phyloP scores from a whole-genome alignment of 441 rosid genomes.

The Corymbia citriodora region DNA sequence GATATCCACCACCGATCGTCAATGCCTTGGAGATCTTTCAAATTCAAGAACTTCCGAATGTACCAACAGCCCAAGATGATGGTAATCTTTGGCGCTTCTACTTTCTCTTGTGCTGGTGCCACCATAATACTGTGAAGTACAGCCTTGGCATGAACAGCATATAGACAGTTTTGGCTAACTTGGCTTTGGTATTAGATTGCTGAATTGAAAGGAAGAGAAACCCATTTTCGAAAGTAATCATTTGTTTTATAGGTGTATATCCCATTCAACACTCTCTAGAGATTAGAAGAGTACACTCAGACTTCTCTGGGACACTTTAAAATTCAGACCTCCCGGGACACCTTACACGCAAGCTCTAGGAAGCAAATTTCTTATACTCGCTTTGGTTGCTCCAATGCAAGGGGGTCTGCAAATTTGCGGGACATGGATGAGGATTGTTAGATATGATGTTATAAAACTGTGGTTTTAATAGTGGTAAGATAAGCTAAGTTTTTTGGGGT shows the following conservation, averaged over 20 bases:
- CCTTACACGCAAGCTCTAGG: not conserved
- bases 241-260: too few relatives aligned
- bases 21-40: constrained; percentile 28
- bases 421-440: not conserved
- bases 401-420: not conserved
- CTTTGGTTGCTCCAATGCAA: not conserved
- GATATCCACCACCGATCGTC: constrained; percentile 25
- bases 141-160: not conserved
- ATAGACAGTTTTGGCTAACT: not conserved
- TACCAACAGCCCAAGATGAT: constrained; percentile 17
- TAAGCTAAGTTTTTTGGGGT: not conserved
- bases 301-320: not conserved
- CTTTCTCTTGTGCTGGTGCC: not conserved
- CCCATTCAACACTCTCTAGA: fast-evolving
- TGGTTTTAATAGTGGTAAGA: too few relatives aligned
- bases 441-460: not conserved
- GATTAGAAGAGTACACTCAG: not conserved
- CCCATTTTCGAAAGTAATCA: not conserved
- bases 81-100: not conserved
- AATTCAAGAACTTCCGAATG: not conserved
- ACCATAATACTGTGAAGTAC: not conserved
- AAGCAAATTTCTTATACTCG: not conserved
- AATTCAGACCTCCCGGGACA: not conserved
- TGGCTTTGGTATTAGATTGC: not conserved
- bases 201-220: not conserved